phyloP scores from a whole-genome alignment of 1,284 basidiomycete genomes.

The Tilletia caries region DNA sequence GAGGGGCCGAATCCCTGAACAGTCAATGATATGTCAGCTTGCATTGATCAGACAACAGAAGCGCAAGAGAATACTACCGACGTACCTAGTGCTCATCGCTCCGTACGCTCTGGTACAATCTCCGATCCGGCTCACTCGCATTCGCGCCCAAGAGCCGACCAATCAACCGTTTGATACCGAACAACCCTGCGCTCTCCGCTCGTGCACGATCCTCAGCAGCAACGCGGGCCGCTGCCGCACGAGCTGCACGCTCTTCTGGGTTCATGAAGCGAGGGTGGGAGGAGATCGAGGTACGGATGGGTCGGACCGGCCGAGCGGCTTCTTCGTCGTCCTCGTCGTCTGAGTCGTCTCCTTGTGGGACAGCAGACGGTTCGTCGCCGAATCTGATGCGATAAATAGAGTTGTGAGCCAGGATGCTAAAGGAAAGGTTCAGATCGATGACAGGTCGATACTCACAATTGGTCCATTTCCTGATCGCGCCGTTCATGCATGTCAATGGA shows the following conservation, averaged over 20 bases:
- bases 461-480: slow-evolving; percentile 45
- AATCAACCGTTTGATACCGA: slow-evolving; percentile 21
- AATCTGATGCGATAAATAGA: slow-evolving; percentile 16
- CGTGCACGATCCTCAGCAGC: slow-evolving; percentile 61
- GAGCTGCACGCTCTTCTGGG: slow-evolving; percentile 70
- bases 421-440: slow-evolving; percentile 31
- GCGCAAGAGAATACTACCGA: background rate
- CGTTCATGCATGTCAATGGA: slow-evolving; percentile 28
- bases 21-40: background rate
- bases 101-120: slow-evolving; percentile 32
- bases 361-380: slow-evolving; percentile 45
- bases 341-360: slow-evolving; percentile 43
- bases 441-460: slow-evolving; percentile 27
- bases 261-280: slow-evolving; percentile 63
- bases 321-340: slow-evolving; percentile 26
- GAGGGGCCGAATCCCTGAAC: slow-evolving; percentile 14
- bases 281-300: slow-evolving; percentile 34
- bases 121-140: slow-evolving; percentile 23
- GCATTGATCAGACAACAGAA: background rate
- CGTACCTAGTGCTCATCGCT: slow-evolving; percentile 35
- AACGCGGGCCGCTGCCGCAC: slow-evolving; percentile 40
- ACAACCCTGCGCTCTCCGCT: slow-evolving; percentile 52
- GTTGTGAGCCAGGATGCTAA: no score
- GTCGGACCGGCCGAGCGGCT: slow-evolving; percentile 22
- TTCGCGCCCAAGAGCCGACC: slow-evolving; percentile 25